Evolutionary conservation across 2,329 filamentous ascomycete species (phyloP), one percentile per base, ranked within the genome.

Genomic region (Diaporthe citriasiana): DNA sequence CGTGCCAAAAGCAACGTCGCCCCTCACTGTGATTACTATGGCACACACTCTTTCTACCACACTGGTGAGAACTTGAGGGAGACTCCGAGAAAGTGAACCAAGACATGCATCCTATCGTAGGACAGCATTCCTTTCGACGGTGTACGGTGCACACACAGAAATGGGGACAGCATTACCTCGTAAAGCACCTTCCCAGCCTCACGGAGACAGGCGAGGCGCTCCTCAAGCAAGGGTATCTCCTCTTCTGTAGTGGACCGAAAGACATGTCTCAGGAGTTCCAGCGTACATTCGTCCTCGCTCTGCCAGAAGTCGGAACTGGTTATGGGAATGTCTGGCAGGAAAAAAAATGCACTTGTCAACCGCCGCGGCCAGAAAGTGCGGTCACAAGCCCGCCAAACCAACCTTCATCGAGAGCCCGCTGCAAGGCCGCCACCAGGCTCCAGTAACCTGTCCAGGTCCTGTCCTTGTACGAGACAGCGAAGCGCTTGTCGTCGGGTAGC

Each of bases 361-460:
- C 53, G 50, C 65, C 40, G 38, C 17, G 25, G 9, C 47, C 65
- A 66, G n/a, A 71, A 72, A 55, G 66, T 65, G 79, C 74, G 53
- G 74, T 70, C 68, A 38, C 65, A 15, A 74, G 69, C 70, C 65
- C 72, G 60, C 71, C 65, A 15, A 13, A 81, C 83, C 82, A 80
- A 93, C 93, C 93, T 87, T 98, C 95, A 69, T 98, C 95, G 55
- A 98, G 84, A 2, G 95, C 97, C 79, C 97, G 88, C 82, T 95
- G 94, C 79, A 99, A 83, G 30, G 93, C 90, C 33, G 97, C 97
- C 27, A 98, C 94, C 72, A 99, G 85, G 82, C 95, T 97, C 92
- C 94, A 98, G 83, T 99, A 99, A 4, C 97, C 97, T 0, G 95
- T 98, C 95, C 95, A 98, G 73, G 84, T 90, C 82, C 90, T 92